Evolutionary conservation across 257 asterid species (phyloP), one percentile per base, ranked within the genome.

Genomic region (Plantago ovata): DNA sequence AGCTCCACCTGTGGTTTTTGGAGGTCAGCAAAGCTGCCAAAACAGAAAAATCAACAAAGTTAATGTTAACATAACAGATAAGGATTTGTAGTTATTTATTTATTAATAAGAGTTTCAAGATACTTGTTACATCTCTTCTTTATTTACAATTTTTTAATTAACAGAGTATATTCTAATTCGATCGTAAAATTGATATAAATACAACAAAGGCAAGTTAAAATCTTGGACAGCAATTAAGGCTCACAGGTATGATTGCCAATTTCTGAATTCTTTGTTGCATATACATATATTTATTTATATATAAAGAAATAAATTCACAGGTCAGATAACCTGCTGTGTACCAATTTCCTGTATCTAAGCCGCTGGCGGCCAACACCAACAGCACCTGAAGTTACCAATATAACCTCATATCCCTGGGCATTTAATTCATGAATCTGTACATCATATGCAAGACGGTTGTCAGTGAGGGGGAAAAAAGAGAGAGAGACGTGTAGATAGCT

Each of bases 301-400:
- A n/a, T n/a, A n/a, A n/a, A 44, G 57, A 57, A 33, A 14, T 32
- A 55, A 58, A 38, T 15, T 40, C 11, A 49, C 41, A 38, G 50
- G 19, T 40, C n/a, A 57, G 24, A 65, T n/a, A 20, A 93, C 99
- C 99, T 93, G 97, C 97, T 93, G 67, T 89, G 62, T 23, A 86
- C 53, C 54, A 86, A 66, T 72, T 64, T 84, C 70, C 99, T 75
- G 73, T 89, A 86, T 75, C 83, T 75, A 53, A 93, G 94, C 58
- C 95, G 79, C 65, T 93, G 97, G 38, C 99, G 95, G 62, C 99
- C 99, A 67, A 74, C 96, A 60, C 97, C 96, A 63, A 93, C 95
- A 42, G 99, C 97, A 71, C 99, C 99, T 42, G 99, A 93, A 47
- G 95, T 72, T 60, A 93, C 99, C 82, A 93, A 79, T 75, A 93